phyloP scores from a whole-genome alignment of 371 early-diverging fungal genomes.

The Conidiobolus incongruus region DNA sequence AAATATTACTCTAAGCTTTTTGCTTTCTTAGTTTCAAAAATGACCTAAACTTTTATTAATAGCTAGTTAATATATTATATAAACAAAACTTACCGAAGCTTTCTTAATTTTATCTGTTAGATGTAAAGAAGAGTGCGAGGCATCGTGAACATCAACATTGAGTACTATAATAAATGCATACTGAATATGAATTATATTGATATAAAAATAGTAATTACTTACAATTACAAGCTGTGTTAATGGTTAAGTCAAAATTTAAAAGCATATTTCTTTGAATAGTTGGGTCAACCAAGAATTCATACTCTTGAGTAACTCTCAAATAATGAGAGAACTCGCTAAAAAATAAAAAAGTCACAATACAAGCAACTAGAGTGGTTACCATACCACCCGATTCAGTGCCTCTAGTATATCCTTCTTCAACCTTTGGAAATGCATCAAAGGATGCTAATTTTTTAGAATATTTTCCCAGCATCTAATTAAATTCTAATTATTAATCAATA shows the following conservation, averaged over 20 bases:
- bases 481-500: too few relatives aligned
- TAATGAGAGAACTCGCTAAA: constrained; percentile 43
- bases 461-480: neutral
- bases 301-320: constrained; percentile 27
- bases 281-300: constrained; percentile 58
- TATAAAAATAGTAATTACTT: constrained; percentile 6
- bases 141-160: constrained; percentile 18
- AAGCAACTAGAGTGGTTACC: constrained; percentile 42
- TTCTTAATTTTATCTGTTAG: constrained; percentile 14
- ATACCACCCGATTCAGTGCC: constrained; percentile 60
- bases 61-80: neutral
- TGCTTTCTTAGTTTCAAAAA: constrained; percentile 17
- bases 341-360: constrained; percentile 34
- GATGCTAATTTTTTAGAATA: constrained; percentile 10
- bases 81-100: constrained; percentile 14
- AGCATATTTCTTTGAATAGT: constrained; percentile 29
- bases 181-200: neutral
- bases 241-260: constrained; percentile 64
- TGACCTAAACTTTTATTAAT: constrained; percentile 11
- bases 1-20: constrained; percentile 11
- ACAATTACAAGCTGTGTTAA: constrained; percentile 78
- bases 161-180: constrained; percentile 4
- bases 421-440: constrained; percentile 76
- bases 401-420: constrained; percentile 50
- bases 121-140: constrained; percentile 15